Percentiles rank a stretch among this genome's conserved stretches.
These are phyloP conservation scores for Acacia concinna DNA, from an alignment of 331 rosid genomes.

Conservation along the genomic window DNA sequence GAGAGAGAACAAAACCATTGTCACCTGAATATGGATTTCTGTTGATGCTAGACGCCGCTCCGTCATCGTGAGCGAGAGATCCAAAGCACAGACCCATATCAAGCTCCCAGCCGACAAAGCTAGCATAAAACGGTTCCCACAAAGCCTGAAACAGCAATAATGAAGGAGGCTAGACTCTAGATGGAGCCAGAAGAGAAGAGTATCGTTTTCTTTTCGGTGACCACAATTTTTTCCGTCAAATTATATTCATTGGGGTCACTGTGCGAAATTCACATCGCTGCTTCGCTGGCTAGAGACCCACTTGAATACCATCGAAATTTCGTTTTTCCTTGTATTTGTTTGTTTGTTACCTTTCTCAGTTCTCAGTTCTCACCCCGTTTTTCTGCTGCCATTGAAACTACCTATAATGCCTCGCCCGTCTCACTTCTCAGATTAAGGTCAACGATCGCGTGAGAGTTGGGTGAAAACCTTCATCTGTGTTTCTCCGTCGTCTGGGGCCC, in stretches of 20 bases:
- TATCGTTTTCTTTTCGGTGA: neutral
- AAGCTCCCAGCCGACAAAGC: neutral
- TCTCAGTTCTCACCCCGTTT: too few species aligned
- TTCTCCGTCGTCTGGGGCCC: neutral
- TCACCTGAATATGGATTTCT: constrained; percentile 39
- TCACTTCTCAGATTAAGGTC: neutral
- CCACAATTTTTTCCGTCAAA: neutral
- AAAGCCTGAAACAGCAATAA: neutral
- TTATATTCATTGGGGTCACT: neutral
- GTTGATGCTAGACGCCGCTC: constrained; percentile 25
- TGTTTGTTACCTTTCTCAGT: neutral
- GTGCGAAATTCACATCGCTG: neutral
- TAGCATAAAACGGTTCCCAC: neutral
- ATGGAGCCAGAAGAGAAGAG: neutral
- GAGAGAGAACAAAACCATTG: constrained; percentile 3
- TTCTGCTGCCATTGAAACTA: neutral
- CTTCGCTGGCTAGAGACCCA: neutral
- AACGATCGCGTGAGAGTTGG: constrained; percentile 5
- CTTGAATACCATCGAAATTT: neutral
- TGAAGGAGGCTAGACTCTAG: neutral
- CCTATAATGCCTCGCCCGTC: neutral
- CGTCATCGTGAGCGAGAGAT: constrained; percentile 22
- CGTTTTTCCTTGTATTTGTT: neutral
- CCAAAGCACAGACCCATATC: constrained; percentile 61
- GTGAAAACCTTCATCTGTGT: neutral